phyloP scores from a whole-genome alignment of 1,284 basidiomycete species.

The Cutaneotrichosporon mucoides region DNA sequence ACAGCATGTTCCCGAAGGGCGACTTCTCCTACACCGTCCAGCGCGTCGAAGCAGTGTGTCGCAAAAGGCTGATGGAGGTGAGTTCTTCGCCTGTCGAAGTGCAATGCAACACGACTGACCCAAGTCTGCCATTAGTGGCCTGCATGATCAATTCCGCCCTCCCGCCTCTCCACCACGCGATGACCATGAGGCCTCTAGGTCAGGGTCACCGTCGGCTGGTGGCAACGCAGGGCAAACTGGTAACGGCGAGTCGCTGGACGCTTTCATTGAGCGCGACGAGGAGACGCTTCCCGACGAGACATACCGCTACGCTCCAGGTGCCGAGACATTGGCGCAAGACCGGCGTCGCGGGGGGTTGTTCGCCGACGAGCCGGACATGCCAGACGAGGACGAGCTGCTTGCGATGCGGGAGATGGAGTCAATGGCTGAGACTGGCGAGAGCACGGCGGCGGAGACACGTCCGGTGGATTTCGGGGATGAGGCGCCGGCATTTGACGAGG shows the following conservation, averaged over 20 bases:
- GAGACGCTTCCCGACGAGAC: conserved; percentile 1
- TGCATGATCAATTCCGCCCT: conserved; percentile 58
- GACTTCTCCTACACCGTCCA: conserved; percentile 77
- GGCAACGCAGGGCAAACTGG: not conserved
- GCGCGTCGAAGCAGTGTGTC: conserved; percentile 78
- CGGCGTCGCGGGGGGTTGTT: conserved; percentile 20
- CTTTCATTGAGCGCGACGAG: conserved; percentile 4
- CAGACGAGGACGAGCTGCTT: conserved; percentile 55
- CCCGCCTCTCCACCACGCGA: conserved; percentile 36
- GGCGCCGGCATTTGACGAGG: conserved; percentile 16
- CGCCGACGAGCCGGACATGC: conserved; percentile 34
- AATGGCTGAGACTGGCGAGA: conserved; percentile 50
- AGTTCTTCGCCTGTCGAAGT: conserved; percentile 24
- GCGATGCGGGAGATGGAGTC: conserved; percentile 58
- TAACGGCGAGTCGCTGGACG: not conserved
- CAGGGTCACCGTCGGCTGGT: no score
- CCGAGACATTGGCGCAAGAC: not conserved
- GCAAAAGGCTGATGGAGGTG: conserved; percentile 76
- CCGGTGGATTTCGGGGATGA: conserved; percentile 4
- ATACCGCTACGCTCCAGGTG: not conserved
- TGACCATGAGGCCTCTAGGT: no score
- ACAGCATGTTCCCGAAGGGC: conserved; percentile 79
- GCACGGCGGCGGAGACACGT: not conserved
- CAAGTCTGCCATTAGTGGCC: conserved; percentile 43
- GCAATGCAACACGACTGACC: conserved; percentile 32